Evolutionary conservation across 495 filamentous ascomycete species (phyloP).

Genomic region (Talaromyces adpressus): DNA sequence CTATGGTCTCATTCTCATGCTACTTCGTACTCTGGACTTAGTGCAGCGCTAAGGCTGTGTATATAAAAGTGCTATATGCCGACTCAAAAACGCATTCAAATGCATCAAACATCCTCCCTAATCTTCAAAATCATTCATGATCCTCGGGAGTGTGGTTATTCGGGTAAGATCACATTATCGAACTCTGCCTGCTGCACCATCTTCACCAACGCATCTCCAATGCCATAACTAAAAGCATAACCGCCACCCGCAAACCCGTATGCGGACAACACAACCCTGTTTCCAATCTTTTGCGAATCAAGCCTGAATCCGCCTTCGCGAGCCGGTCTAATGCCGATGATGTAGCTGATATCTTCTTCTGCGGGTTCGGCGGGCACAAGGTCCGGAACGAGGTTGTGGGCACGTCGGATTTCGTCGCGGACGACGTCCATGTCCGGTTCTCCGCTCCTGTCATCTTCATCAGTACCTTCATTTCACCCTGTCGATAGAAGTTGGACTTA

Average conservation of each 20-base stretch:
- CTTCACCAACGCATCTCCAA: slow-evolving; percentile 30
- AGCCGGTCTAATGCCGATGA: slow-evolving; percentile 36
- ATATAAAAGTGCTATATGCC: too few relatives aligned
- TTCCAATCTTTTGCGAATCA: slow-evolving; percentile 23
- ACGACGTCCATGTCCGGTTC: slow-evolving; percentile 33
- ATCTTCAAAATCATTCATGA: background rate
- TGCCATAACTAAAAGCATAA: slow-evolving; percentile 37
- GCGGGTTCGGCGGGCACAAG: slow-evolving; percentile 30
- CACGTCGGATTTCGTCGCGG: slow-evolving; percentile 33
- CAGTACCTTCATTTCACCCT: too few relatives aligned
- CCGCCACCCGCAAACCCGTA: slow-evolving; percentile 40
- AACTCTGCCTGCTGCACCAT: slow-evolving; percentile 33
- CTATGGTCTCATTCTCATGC: too few relatives aligned
- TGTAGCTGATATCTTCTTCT: slow-evolving; percentile 24
- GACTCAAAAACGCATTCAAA: too few relatives aligned
- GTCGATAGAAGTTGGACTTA: too few relatives aligned
- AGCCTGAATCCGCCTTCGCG: slow-evolving; percentile 32
- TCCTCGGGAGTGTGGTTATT: background rate
- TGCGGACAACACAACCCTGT: slow-evolving; percentile 27
- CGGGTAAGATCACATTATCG: slow-evolving; percentile 21
- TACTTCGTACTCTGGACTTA: too few relatives aligned
- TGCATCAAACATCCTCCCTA: too few relatives aligned
- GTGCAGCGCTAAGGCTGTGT: too few relatives aligned
- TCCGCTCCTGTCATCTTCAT: too few relatives aligned
- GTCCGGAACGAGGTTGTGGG: slow-evolving; percentile 32